Evolutionary conservation across 495 filamentous ascomycete species (phyloP).

Genomic region (Cryomyces minteri): DNA sequence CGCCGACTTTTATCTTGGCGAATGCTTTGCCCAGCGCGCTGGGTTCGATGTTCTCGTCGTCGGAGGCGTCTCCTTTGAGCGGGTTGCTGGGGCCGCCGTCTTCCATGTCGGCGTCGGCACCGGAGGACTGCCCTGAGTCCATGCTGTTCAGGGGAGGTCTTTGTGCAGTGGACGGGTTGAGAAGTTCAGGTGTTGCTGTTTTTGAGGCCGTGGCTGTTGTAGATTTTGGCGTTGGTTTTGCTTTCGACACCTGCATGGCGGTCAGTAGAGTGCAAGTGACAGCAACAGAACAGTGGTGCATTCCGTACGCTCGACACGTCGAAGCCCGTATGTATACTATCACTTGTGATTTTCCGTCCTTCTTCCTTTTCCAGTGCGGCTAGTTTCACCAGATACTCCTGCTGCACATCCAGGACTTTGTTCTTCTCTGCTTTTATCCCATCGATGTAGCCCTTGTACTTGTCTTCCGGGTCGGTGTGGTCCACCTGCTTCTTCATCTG

Average conservation of each 20-base stretch:
- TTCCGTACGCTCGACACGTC: constrained; percentile 58
- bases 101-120: constrained; percentile 41
- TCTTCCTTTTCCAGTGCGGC: constrained; percentile 77
- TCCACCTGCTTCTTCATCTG: constrained; percentile 85
- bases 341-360: constrained; percentile 80
- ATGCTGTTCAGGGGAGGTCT: constrained; percentile 15
- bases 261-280: not conserved
- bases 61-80: constrained; percentile 28
- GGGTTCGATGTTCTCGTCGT: constrained; percentile 56
- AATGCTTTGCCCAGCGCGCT: constrained; percentile 63
- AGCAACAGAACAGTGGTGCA: not conserved
- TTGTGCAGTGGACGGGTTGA: constrained; percentile 46
- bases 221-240: not conserved
- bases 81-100: constrained; percentile 28
- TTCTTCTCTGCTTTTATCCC: constrained; percentile 56
- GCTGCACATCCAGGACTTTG: constrained; percentile 63
- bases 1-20: constrained; percentile 52
- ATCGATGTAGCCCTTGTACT: constrained; percentile 51
- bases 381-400: constrained; percentile 50
- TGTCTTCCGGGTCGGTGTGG: constrained; percentile 39
- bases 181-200: constrained; percentile 37
- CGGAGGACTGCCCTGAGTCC: constrained; percentile 29
- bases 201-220: constrained; percentile 15
- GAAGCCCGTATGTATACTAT: constrained; percentile 77
- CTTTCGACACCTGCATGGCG: not conserved